Evolutionary conservation across 2,329 filamentous ascomycete species (phyloP), one percentile per base, ranked within the genome.

Genomic region (Aureobasidium vineae): DNA sequence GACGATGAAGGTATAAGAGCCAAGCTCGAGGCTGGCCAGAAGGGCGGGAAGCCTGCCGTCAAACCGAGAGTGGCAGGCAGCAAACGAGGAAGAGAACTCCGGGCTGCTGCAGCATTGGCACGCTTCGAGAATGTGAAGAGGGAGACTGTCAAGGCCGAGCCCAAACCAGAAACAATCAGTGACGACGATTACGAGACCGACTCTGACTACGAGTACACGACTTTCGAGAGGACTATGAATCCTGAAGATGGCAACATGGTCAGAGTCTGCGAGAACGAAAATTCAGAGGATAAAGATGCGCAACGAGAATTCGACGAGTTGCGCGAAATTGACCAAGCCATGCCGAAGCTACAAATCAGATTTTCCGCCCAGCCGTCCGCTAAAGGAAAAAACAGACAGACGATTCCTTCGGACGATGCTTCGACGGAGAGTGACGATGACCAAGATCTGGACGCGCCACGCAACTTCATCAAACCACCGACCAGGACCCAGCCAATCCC

Each of bases 51-150:
- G 19, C 43, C 41, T 21, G 33, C 54, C n/a, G 88, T 88, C 57
- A 85, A 85, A 71, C 91, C 91, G 0, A 83, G 88, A 54, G 90
- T 94, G 13, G 91, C 91, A 3, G 84, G 84, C 11, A 93, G 90
- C 73, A 88, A 87, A 56, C 80, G 91, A 67, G 91, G 91, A 0
- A 82, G 91, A 68, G 91, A 94, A 60, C 79, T 95, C 13, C 81
- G 91, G 66, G 91, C 90, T 1, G 90, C 90, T 6, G 91, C 91
- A 2, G 91, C 91, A 1, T 75, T 94, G 70, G 90, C 89, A 16
- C 82, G 91, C 15, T 91, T 94, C 67, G 89, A 86, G 15, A 76
- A 76, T 3, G 72, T 73, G 10, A 80, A 80, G 77, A 77, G 79
- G 66, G 78, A 72, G 50, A 10, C 57, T 53, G 72, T 74, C 45